Percentiles rank a stretch among this genome's conserved stretches.
Evolutionary conservation across 2,329 filamentous ascomycete genomes (phyloP).

Genomic region (Aurifilum marmelostoma): DNA sequence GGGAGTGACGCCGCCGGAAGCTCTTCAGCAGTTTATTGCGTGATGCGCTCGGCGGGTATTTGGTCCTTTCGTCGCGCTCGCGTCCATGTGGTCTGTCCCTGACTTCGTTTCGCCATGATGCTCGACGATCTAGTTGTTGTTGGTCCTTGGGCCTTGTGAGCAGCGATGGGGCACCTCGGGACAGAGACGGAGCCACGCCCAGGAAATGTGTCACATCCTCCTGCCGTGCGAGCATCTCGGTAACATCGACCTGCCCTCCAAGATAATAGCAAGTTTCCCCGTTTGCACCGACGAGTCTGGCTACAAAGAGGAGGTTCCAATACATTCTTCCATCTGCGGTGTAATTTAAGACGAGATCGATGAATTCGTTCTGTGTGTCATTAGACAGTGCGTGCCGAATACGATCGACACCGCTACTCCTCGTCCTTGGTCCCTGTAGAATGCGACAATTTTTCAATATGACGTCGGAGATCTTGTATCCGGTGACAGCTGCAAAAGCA

Average conservation of each 20-base stretch:
- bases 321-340: slow-evolving; percentile 14
- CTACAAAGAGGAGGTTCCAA: slow-evolving; percentile 25
- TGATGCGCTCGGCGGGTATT: slow-evolving; percentile 22
- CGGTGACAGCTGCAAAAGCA: slow-evolving; percentile 11
- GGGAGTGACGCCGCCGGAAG: slow-evolving; percentile 14
- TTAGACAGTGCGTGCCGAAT: slow-evolving; percentile 14
- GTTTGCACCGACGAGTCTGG: slow-evolving; percentile 5
- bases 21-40: slow-evolving; percentile 21
- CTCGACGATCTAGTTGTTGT: slow-evolving; percentile 1
- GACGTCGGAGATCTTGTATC: slow-evolving; percentile 15
- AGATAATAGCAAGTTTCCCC: slow-evolving; percentile 17
- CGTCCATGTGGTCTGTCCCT: not conserved
- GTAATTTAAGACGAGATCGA: slow-evolving; percentile 24
- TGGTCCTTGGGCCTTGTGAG: not conserved
- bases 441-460: slow-evolving; percentile 17
- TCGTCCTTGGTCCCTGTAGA: slow-evolving; percentile 15
- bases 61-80: slow-evolving; percentile 8
- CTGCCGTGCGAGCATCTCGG: slow-evolving; percentile 16
- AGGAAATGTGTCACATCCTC: slow-evolving; percentile 16
- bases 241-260: slow-evolving; percentile 24
- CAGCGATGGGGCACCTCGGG: not conserved
- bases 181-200: not conserved
- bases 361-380: slow-evolving; percentile 11
- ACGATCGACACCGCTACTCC: slow-evolving; percentile 21
- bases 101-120: slow-evolving; percentile 1